Conservation (phyloP, 202 grass and related monocot species). For the Setaria italica region DNA sequence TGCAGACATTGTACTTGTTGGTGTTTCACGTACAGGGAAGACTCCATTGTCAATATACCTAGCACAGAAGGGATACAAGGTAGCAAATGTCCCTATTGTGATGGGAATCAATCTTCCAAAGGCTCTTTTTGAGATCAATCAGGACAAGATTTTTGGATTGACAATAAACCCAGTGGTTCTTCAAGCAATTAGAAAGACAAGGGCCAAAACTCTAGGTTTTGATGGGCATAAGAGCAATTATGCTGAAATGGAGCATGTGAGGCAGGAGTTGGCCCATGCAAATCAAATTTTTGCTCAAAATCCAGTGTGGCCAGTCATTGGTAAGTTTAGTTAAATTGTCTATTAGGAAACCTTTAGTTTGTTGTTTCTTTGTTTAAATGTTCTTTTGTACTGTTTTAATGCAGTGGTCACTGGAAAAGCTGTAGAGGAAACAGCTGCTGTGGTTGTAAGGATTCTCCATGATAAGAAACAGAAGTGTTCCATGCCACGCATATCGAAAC, state of each 20-base stretch:
- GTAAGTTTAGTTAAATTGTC: conserved; percentile 56
- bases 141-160: conserved; percentile 83
- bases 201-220: conserved; percentile 82
- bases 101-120: conserved; percentile 82
- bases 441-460: conserved; percentile 80
- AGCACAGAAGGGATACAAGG: conserved; percentile 96
- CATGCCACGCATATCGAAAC: conserved; percentile 90
- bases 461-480: conserved; percentile 85
- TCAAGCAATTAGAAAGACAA: conserved; percentile 86
- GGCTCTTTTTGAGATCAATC: conserved; percentile 73
- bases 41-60: conserved; percentile 90
- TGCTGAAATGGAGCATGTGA: conserved; percentile 91
- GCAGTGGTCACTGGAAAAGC: conserved; percentile 91
- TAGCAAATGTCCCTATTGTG: conserved; percentile 91
- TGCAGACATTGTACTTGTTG: conserved; percentile 75
- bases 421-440: conserved; percentile 90
- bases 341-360: conserved; percentile 21
- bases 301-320: conserved; percentile 86
- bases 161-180: conserved; percentile 78
- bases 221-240: conserved; percentile 73
- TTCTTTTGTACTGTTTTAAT: conserved; percentile 44
- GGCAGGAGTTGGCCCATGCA: conserved; percentile 68
- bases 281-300: conserved; percentile 70
- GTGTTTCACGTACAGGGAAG: conserved; percentile 92
- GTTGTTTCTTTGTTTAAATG: conserved; percentile 39